phyloP scores from a whole-genome alignment of 1,139 yeast genomes.

The Geotrichum fermentans region DNA sequence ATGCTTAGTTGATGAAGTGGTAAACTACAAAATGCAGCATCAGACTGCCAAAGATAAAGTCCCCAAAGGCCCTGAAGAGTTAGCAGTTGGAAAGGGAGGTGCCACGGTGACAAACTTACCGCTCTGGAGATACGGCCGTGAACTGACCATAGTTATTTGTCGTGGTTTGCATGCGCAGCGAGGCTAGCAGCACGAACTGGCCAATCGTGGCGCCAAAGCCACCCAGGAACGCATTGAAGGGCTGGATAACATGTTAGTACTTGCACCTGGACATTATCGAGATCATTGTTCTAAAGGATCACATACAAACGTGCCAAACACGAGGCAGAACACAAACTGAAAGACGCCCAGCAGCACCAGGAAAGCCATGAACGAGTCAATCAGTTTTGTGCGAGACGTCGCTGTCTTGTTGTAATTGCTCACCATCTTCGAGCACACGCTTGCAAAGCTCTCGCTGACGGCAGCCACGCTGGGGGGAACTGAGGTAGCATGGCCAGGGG shows the following conservation, averaged over 20 bases:
- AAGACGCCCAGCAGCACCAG: constrained; percentile 68
- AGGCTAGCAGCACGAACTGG: constrained; percentile 80
- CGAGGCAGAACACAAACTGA: constrained; percentile 70
- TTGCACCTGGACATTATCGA: not conserved
- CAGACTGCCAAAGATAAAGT: constrained; percentile 80
- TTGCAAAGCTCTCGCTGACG: not conserved
- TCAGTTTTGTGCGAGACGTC: constrained; percentile 44
- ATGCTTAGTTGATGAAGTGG: constrained; percentile 74
- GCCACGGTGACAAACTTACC: too few species aligned
- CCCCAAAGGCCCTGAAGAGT: constrained; percentile 60
- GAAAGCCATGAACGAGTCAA: constrained; percentile 73
- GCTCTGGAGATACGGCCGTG: constrained; percentile 58
- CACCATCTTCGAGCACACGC: constrained; percentile 21
- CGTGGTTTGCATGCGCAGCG: constrained; percentile 64
- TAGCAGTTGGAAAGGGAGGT: not conserved
- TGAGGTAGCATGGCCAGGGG: not conserved
- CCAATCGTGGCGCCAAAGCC: constrained; percentile 93
- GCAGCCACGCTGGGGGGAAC: constrained; percentile 4
- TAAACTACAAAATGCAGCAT: constrained; percentile 81
- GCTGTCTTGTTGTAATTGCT: constrained; percentile 26
- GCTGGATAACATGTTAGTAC: constrained; percentile 39
- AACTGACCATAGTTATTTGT: constrained; percentile 44
- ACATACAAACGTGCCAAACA: constrained; percentile 69
- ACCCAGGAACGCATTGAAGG: constrained; percentile 93
- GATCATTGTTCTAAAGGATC: not conserved